Conservation (phyloP, 192 early-diverging fungal species). For the Funneliformis geosporum region DNA sequence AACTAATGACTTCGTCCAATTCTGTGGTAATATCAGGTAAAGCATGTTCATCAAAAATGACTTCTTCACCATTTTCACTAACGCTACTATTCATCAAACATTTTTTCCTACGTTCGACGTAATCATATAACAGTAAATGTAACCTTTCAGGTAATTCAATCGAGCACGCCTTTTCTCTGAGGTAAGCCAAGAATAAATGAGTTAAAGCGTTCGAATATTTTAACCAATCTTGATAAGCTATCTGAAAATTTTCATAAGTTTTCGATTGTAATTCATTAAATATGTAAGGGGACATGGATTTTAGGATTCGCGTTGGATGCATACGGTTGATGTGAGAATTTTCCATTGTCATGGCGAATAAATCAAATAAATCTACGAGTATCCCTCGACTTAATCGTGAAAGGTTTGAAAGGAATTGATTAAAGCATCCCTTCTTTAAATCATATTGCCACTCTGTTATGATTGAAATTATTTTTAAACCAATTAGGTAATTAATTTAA, state of each 20-base stretch:
- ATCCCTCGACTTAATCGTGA: slow-evolving; percentile 2
- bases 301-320: slow-evolving; percentile 4
- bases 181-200: slow-evolving; percentile 26
- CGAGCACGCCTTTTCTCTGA: not conserved
- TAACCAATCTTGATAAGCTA: slow-evolving; percentile 27
- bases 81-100: not conserved
- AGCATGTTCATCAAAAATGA: not conserved
- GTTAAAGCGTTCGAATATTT: slow-evolving; percentile 27
- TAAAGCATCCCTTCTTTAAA: slow-evolving; percentile 5
- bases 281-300: slow-evolving; percentile 14
- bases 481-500: not conserved
- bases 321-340: slow-evolving; percentile 19
- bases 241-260: slow-evolving; percentile 17
- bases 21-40: slow-evolving; percentile 6
- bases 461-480: not conserved
- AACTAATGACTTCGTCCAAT: not conserved
- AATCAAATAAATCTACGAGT: slow-evolving; percentile 10
- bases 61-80: not conserved
- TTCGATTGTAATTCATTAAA: not conserved
- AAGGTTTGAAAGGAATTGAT: slow-evolving; percentile 10
- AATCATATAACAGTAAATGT: slow-evolving; percentile 14
- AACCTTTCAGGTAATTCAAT: not conserved
- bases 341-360: slow-evolving; percentile 8
- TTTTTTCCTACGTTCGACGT: not conserved
- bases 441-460: slow-evolving; percentile 29